Evolutionary conservation across 352 stramenopile species (phyloP).

Genomic region (Pythium dissotocum): DNA sequence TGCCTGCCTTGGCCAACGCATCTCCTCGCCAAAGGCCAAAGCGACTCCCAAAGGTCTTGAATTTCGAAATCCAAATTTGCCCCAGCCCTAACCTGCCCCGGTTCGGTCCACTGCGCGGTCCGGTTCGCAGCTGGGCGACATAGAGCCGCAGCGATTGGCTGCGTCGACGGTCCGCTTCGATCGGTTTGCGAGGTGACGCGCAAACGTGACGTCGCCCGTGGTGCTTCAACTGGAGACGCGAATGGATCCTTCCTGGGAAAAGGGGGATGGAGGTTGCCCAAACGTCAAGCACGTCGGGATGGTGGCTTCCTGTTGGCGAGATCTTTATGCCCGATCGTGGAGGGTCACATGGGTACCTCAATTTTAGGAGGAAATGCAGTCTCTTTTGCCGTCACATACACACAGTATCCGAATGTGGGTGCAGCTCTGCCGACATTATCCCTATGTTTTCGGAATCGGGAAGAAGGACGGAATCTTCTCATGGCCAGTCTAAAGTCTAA

Average conservation of each 20-base stretch:
- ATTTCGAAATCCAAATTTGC: slow-evolving; percentile 31
- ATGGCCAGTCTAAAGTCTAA: background rate
- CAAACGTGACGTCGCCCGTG: slow-evolving; percentile 18
- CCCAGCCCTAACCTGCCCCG: slow-evolving; percentile 19
- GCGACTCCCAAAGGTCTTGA: slow-evolving; percentile 26
- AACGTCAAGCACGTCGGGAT: slow-evolving; percentile 13
- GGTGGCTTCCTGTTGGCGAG: background rate
- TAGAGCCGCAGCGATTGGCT: slow-evolving; percentile 22
- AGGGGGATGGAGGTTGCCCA: slow-evolving; percentile 19
- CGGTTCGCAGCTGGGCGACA: slow-evolving; percentile 28
- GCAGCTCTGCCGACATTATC: background rate
- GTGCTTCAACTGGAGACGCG: slow-evolving; percentile 25
- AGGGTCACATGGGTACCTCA: slow-evolving; percentile 7
- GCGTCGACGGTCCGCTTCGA: slow-evolving; percentile 20
- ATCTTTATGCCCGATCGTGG: background rate
- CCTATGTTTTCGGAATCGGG: background rate
- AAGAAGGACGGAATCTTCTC: slow-evolving; percentile 2
- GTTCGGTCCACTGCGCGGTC: slow-evolving; percentile 27
- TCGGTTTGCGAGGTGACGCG: slow-evolving; percentile 18
- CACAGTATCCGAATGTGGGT: background rate
- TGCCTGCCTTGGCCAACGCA: slow-evolving; percentile 13
- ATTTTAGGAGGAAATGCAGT: background rate
- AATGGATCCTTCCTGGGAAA: slow-evolving; percentile 22
- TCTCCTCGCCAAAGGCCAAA: slow-evolving; percentile 21
- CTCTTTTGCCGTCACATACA: slow-evolving; percentile 2